Evolutionary conservation across 2,329 filamentous ascomycete species (phyloP), one percentile per base, ranked within the genome.

Genomic region (Hypoxylon sp.): DNA sequence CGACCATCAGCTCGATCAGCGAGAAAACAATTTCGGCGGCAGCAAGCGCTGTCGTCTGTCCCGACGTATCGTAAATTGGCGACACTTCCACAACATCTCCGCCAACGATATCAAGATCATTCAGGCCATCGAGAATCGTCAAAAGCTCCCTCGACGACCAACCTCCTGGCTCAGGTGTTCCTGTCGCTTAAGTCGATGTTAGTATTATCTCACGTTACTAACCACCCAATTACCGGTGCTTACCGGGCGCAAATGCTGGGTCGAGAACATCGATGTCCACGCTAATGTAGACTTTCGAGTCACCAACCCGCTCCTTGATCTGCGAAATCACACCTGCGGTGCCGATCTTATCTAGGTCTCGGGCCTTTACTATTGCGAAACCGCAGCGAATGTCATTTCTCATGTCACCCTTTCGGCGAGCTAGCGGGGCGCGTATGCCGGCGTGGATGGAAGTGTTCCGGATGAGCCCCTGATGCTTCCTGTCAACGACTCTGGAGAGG

Each of bases 231-330:
- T 41, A 6, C 44, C 3, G 46, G 24, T 15, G 71, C 76, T 70
- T 72, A 82, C 81, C 82, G n/a, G 91, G 90, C 7, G 87, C 87
- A 51, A 79, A 78, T 0, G 80, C 89, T 0, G 91, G 91, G 75
- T 94, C 91, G 48, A 94, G 81, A 0, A 94, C 91, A 76, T 94
- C 91, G 69, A 94, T 94, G 73, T 94, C 91, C 15, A 94, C 86
- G 59, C 85, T 90, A 22, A 94, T 81, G 71, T 94, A 94, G 11
- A 88, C 85, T 46, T 79, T 83, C 0, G 81, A 80, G 13, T 79
- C 79, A 1, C 77, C 77, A 0, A 87, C 83, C 7, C 85, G 79
- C 2, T 81, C 73, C 70, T 91, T 80, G 66, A 94, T 91, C 41
- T 77, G 79, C 10, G 86, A 78, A 2, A 92, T 84, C 39, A 94